A percentile compares a stretch with the other conserved stretches of the same genome.
Evolutionary conservation across 345 rosid species (phyloP).

Genomic region (Populus deltoides): DNA sequence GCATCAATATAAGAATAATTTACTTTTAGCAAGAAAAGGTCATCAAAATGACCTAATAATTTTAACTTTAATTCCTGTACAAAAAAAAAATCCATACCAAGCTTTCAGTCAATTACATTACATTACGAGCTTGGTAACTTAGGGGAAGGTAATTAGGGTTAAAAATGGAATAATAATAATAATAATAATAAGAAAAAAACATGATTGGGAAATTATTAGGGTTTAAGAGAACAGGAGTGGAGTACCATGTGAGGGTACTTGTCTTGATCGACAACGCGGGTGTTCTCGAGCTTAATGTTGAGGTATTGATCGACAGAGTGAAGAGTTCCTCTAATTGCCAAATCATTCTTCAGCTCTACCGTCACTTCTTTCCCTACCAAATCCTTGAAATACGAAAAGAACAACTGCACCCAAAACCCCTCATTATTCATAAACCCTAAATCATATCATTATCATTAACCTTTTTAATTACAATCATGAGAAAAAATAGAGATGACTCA

Average conservation of each 20-base stretch:
- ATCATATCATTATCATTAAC: neutral
- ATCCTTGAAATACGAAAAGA: slow-evolving; percentile 99
- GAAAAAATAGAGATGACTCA: neutral
- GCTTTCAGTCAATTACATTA: no score
- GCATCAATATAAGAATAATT: no score
- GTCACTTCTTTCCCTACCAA: slow-evolving; percentile 99
- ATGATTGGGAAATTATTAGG: neutral
- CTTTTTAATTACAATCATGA: neutral
- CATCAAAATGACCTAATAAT: no score
- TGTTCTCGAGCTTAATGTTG: slow-evolving; percentile 98
- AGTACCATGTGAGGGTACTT: slow-evolving; percentile 98
- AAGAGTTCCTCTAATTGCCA: slow-evolving; percentile 97
- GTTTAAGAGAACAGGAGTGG: neutral
- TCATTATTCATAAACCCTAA: neutral
- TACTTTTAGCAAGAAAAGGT: no score
- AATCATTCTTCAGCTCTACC: slow-evolving; percentile 96
- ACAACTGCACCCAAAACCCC: slow-evolving; percentile 46
- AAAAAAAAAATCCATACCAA: no score
- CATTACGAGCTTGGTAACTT: no score
- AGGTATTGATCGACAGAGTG: slow-evolving; percentile 99
- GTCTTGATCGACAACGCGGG: slow-evolving; percentile 99
- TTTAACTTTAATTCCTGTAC: no score
- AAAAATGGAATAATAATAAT: no score
- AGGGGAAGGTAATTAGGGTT: no score
- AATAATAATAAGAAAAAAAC: no score